phyloP scores from a whole-genome alignment of 1,284 basidiomycete species.

The Ustilago cynodontis region DNA sequence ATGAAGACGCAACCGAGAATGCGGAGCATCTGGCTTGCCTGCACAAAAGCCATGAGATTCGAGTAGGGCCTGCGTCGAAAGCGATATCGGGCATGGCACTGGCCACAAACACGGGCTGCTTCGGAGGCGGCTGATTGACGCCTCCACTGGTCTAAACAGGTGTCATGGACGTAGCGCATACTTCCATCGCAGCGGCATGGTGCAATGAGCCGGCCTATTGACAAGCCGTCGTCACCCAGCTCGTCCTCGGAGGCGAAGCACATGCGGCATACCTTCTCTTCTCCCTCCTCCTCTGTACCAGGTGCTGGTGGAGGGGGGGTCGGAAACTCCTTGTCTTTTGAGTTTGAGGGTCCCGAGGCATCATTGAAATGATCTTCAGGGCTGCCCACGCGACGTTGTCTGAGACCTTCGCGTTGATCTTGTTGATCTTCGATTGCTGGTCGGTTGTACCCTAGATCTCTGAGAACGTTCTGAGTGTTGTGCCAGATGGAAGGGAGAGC shows the following conservation, averaged over 20 bases:
- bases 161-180: conserved; percentile 48
- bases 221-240: conserved; percentile 43
- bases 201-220: conserved; percentile 36
- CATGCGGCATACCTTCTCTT: conserved; percentile 46
- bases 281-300: conserved; percentile 9
- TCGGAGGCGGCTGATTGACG: conserved; percentile 28
- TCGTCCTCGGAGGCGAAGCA: conserved; percentile 44
- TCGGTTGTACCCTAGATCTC: conserved; percentile 36
- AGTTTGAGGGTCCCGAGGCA: not conserved
- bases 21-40: conserved; percentile 43
- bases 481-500: conserved; percentile 41
- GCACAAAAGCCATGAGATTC: conserved; percentile 37
- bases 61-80: conserved; percentile 30
- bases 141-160: conserved; percentile 48
- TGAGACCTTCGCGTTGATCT: conserved; percentile 13
- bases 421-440: not conserved
- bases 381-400: conserved; percentile 1
- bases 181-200: conserved; percentile 51
- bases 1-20: conserved; percentile 31
- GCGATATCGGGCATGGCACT: conserved; percentile 41
- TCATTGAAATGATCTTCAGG: not conserved
- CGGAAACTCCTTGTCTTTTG: not conserved
- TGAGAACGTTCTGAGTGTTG: conserved; percentile 43
- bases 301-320: not conserved
- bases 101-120: conserved; percentile 40